phyloP scores from a whole-genome alignment of 2,329 filamentous ascomycete species.

The Sporothrix pseudoabietina region DNA sequence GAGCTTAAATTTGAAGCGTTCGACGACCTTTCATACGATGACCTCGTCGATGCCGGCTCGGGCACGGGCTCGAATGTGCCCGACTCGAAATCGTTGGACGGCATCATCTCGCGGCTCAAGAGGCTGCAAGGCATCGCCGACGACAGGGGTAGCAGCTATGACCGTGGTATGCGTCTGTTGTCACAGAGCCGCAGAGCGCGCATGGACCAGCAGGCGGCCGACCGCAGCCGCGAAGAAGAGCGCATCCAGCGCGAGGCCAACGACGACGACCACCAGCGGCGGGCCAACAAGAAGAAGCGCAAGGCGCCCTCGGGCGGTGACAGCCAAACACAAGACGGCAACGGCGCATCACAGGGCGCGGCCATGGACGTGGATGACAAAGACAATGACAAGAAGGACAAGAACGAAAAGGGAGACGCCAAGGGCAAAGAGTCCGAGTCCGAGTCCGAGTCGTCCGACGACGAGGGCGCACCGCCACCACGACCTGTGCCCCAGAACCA shows the following conservation, averaged over 20 bases:
- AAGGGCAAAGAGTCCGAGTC: constrained; percentile 52
- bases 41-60: constrained; percentile 65
- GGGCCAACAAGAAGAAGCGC: constrained; percentile 75
- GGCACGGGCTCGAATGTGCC: constrained; percentile 59
- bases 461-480: constrained; percentile 62
- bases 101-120: constrained; percentile 65
- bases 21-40: constrained; percentile 65
- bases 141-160: constrained; percentile 66
- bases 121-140: constrained; percentile 68
- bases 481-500: constrained; percentile 74
- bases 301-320: constrained; percentile 61
- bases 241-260: constrained; percentile 52
- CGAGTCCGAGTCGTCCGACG: constrained; percentile 55
- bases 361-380: constrained; percentile 62
- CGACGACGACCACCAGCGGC: constrained; percentile 52
- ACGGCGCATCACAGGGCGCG: background rate
- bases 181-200: constrained; percentile 66
- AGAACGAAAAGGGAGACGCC: constrained; percentile 54
- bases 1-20: constrained; percentile 63
- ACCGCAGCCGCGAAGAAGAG: constrained; percentile 54
- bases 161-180: constrained; percentile 72
- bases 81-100: constrained; percentile 64
- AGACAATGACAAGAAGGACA: constrained; percentile 46
- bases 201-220: constrained; percentile 53
- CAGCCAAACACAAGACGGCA: constrained; percentile 55